Conservation (phyloP, 352 stramenopile species). For the Pythium folliculosum region DNA sequence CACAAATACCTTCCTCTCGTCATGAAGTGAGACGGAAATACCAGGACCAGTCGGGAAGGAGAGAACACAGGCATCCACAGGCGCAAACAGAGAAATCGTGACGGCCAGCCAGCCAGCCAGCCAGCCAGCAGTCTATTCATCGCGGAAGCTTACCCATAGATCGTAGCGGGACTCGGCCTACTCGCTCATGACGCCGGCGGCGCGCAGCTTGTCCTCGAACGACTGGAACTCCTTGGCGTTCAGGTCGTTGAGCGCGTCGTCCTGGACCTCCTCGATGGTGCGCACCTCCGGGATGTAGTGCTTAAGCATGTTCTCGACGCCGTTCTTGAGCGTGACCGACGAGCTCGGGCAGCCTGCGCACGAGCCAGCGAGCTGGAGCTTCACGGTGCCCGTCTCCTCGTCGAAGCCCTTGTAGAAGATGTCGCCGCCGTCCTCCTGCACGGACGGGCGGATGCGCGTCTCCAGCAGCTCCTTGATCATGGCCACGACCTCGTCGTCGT, state of each 20-base stretch:
- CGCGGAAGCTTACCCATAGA: too few relatives aligned
- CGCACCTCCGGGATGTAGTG: constrained; percentile 99
- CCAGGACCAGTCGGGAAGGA: too few relatives aligned
- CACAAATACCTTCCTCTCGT: too few relatives aligned
- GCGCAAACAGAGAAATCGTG: background rate
- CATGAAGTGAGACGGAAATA: too few relatives aligned
- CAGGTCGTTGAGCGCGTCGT: constrained; percentile 76
- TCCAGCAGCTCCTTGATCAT: constrained; percentile 99
- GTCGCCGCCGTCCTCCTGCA: constrained; percentile 99
- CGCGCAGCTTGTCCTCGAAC: constrained; percentile 82
- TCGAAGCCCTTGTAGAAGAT: constrained; percentile 98
- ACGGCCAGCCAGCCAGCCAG: background rate
- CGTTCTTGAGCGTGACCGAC: constrained; percentile 98
- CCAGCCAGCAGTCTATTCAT: background rate
- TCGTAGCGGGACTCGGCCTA: constrained; percentile 27
- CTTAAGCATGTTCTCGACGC: constrained; percentile 99
- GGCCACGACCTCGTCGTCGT: constrained; percentile 97
- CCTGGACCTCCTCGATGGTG: constrained; percentile 75
- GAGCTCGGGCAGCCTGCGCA: constrained; percentile 98
- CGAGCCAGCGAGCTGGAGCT: constrained; percentile 91
- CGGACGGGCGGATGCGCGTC: constrained; percentile 96
- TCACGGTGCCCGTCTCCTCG: constrained; percentile 91
- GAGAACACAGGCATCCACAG: background rate
- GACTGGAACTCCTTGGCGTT: constrained; percentile 84
- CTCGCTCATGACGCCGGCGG: constrained; percentile 78